A percentile compares a stretch with the other conserved stretches of the same genome.
These are phyloP conservation scores for Solioccasus polychromus DNA, from an alignment of 768 basidiomycete genomes.

Conservation along the genomic window DNA sequence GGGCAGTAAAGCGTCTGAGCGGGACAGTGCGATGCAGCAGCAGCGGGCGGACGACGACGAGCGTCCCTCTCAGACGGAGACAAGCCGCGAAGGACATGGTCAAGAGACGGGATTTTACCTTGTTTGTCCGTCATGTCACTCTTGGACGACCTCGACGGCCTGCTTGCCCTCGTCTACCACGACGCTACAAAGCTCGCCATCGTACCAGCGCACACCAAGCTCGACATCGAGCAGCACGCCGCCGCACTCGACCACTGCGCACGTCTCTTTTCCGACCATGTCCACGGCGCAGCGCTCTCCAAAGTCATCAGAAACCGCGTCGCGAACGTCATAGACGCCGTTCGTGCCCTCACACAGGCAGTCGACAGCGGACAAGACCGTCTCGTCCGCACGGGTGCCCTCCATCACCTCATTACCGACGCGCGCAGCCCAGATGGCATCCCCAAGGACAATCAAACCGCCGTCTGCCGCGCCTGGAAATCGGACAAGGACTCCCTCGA, in stretches of 20 bases:
- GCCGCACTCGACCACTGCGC: slow-evolving; percentile 51
- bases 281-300: slow-evolving; percentile 46
- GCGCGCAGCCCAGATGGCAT: slow-evolving; percentile 47
- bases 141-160: slow-evolving; percentile 46
- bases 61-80: slow-evolving; percentile 4
- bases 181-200: slow-evolving; percentile 62
- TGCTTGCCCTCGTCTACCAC: slow-evolving; percentile 56
- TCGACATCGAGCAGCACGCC: slow-evolving; percentile 49
- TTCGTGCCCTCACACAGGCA: slow-evolving; percentile 42
- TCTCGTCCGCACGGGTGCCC: slow-evolving; percentile 52
- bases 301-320: slow-evolving; percentile 43
- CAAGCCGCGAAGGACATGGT: slow-evolving; percentile 14
- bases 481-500: slow-evolving; percentile 54
- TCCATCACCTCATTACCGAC: slow-evolving; percentile 58
- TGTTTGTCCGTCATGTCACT: slow-evolving; percentile 2
- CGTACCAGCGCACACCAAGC: slow-evolving; percentile 57
- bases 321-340: slow-evolving; percentile 41
- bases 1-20: neutral
- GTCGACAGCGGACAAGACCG: slow-evolving; percentile 49
- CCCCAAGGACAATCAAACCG: slow-evolving; percentile 53
- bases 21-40: too few relatives aligned
- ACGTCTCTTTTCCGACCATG: slow-evolving; percentile 37
- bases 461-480: slow-evolving; percentile 52
- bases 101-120: slow-evolving; percentile 34
- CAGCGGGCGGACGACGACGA: neutral